Base-by-base conservation (phyloP, 202 grass and related monocot species). In the Setaria viridis region DNA sequence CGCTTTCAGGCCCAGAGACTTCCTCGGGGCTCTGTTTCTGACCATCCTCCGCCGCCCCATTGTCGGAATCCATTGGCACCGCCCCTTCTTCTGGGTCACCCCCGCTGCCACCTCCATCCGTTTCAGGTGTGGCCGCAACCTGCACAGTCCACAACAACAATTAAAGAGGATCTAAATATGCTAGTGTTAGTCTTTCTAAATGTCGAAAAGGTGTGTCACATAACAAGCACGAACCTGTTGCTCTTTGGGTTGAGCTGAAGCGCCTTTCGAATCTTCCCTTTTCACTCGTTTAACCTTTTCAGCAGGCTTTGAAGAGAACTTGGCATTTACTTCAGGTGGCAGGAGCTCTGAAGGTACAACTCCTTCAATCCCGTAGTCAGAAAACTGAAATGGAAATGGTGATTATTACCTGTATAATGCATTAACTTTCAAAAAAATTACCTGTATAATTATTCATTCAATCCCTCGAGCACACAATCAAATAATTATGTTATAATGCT, bases 61-160 rank as follows among this genome's bases (percentile, higher is more conserved):
- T 89, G 48, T 99, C 92, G 0, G 93, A 99, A 87, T 99, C 94
- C 93, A 99, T 91, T 19, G 88, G 82, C 16, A 93, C 80, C 17
- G 80, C 87, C 51, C 96, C 96, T 89, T 99, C 97, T 88, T 99
- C 97, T 29, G 85, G 91, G n/a, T 96, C 96, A 39, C 62, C 90
- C 16, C 81, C 93, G 32, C 91, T 95, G 54, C 89, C 93, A 37
- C 91, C 91, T 1, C 93, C 91, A 21, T 98, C 91, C 7, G 89
- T 87, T 70, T 98, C 95, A 45, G 82, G 83, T 29, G 90, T 89
- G 12, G 89, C 87, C 2, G 88, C 88, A 90, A 91, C 82, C 95
- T 95, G 48, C 39, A 64, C 14, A 58, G 70, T n/a, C 41, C 79
- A 72, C 7, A 12, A 39, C 83, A 70, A 76, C 86, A 50, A 74